These are phyloP conservation scores for Acacia concinna DNA, from an alignment of 331 rosid species.

Conservation along the genomic window DNA sequence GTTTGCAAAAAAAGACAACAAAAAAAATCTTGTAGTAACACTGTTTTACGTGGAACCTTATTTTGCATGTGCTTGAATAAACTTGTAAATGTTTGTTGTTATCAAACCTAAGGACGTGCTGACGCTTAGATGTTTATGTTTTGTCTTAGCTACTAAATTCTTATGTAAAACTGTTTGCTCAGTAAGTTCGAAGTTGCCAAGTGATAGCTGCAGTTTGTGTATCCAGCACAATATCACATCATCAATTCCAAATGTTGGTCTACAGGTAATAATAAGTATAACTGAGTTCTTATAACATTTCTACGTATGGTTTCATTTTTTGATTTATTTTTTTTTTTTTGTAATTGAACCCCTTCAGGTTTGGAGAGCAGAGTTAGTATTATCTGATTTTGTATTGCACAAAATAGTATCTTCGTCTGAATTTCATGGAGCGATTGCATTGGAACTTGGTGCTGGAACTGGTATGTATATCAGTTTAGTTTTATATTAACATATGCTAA, in stretches of 20 bases:
- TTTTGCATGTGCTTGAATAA: neutral
- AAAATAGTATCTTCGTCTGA: slow-evolving; percentile 63
- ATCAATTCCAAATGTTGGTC: slow-evolving; percentile 81
- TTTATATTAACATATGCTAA: neutral
- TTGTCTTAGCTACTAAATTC: neutral
- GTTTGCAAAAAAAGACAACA: neutral
- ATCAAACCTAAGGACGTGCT: neutral
- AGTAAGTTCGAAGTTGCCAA: slow-evolving; percentile 38
- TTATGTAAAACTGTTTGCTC: neutral
- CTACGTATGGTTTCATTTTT: neutral
- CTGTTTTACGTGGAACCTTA: neutral
- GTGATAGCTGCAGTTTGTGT: slow-evolving; percentile 24
- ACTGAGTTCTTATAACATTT: slow-evolving; percentile 5
- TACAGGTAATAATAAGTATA: slow-evolving; percentile 55
- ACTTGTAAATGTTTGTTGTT: neutral
- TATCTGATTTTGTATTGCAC: slow-evolving; percentile 82
- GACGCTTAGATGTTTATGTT: neutral
- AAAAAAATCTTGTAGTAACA: neutral
- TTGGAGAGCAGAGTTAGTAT: slow-evolving; percentile 80
- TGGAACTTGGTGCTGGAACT: slow-evolving; percentile 96
- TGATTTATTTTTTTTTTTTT: neutral
- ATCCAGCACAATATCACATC: slow-evolving; percentile 85
- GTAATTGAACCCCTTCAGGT: slow-evolving; percentile 43
- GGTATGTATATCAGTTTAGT: slow-evolving; percentile 37
- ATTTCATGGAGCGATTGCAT: slow-evolving; percentile 53